Evolutionary conservation across 2,329 filamentous ascomycete genomes (phyloP).

Genomic region (Bipolaris victoriae): DNA sequence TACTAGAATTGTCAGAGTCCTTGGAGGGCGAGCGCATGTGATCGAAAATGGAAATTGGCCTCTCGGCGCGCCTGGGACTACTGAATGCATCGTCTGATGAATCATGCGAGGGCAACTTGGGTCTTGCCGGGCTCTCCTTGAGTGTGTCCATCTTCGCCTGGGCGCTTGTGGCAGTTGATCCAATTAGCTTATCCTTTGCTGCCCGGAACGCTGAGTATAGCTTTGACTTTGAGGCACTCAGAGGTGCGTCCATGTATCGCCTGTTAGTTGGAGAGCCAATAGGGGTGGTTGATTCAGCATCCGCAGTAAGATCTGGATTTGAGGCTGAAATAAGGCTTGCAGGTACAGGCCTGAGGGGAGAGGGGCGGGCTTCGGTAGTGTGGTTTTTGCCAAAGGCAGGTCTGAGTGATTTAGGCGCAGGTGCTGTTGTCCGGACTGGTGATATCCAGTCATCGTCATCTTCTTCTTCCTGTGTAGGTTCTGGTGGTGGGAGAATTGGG

Average conservation of each 20-base stretch:
- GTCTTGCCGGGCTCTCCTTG: conserved; percentile 41
- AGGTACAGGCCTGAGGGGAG: conserved; percentile 51
- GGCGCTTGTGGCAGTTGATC: conserved; percentile 66
- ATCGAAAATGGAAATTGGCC: conserved; percentile 41
- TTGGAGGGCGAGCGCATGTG: conserved; percentile 47
- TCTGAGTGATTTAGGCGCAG: conserved; percentile 42
- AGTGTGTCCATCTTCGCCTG: conserved; percentile 64
- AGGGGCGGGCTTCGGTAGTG: conserved; percentile 57
- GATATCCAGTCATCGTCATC: conserved; percentile 64
- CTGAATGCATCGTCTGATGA: conserved; percentile 45
- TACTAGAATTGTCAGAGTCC: conserved; percentile 41
- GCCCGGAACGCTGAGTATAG: conserved; percentile 89
- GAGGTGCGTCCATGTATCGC: conserved; percentile 72
- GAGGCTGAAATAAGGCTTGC: conserved; percentile 55
- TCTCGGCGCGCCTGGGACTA: conserved; percentile 44
- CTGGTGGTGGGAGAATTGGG: conserved; percentile 46
- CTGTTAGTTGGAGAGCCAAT: conserved; percentile 59
- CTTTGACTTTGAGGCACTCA: conserved; percentile 92
- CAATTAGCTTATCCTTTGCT: conserved; percentile 84
- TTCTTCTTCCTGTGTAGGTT: conserved; percentile 22
- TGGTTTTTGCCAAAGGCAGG: conserved; percentile 66
- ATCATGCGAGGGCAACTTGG: conserved; percentile 29
- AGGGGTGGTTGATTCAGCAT: conserved; percentile 61
- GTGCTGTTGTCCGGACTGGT: conserved; percentile 53
- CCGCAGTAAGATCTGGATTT: conserved; percentile 50